phyloP scores from a whole-genome alignment of 2,329 filamentous ascomycete species.

The Cladosporium sp. region DNA sequence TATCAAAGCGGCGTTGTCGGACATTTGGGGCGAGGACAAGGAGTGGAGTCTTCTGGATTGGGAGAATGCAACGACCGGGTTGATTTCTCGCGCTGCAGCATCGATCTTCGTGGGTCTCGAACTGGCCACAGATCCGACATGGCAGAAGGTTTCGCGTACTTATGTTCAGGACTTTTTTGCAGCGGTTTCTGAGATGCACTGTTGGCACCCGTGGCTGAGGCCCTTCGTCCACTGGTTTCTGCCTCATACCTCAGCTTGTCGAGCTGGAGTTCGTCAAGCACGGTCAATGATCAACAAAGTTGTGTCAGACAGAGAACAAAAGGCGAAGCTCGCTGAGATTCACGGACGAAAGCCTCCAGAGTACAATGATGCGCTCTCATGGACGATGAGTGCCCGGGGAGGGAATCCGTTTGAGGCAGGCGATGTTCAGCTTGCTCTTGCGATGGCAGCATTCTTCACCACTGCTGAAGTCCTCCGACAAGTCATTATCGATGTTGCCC shows the following conservation, averaged over 20 bases:
- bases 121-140: slow-evolving; percentile 34
- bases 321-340: neutral
- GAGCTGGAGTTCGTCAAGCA: slow-evolving; percentile 25
- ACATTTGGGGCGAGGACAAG: slow-evolving; percentile 14
- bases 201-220: slow-evolving; percentile 31
- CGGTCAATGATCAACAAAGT: slow-evolving; percentile 32
- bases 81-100: slow-evolving; percentile 36
- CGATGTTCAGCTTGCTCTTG: slow-evolving; percentile 15
- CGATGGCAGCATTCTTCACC: slow-evolving; percentile 19
- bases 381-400: slow-evolving; percentile 20
- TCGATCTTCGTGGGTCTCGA: slow-evolving; percentile 36
- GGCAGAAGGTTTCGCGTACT: slow-evolving; percentile 32
- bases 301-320: slow-evolving; percentile 26
- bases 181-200: slow-evolving; percentile 29
- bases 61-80: slow-evolving; percentile 23
- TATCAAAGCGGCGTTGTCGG: slow-evolving; percentile 15
- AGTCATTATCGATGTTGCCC: slow-evolving; percentile 19
- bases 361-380: slow-evolving; percentile 20
- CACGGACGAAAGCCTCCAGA: slow-evolving; percentile 7
- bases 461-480: slow-evolving; percentile 15
- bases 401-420: slow-evolving; percentile 11
- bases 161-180: slow-evolving; percentile 36
- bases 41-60: neutral
- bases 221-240: slow-evolving; percentile 33
- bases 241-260: slow-evolving; percentile 30